phyloP scores from a whole-genome alignment of 2,329 filamentous ascomycete genomes.

The Byssoonygena ceratinophila region DNA sequence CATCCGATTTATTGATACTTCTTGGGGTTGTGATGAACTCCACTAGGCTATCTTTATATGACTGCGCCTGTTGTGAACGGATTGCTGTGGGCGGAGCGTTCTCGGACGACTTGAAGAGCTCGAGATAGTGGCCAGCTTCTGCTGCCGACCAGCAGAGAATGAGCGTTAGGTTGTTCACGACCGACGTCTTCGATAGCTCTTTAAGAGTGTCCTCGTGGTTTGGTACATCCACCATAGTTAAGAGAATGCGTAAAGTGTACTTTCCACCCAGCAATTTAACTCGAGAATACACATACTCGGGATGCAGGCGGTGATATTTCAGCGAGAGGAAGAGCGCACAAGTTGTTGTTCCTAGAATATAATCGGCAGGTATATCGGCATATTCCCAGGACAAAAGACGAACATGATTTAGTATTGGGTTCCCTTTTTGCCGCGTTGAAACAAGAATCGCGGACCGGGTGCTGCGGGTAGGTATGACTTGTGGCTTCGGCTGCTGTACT shows the following conservation, averaged over 20 bases:
- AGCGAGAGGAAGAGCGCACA: conserved; percentile 87
- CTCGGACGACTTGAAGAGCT: conserved; percentile 91
- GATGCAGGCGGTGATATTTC: conserved; percentile 94
- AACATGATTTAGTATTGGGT: conserved; percentile 77
- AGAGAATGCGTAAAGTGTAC: conserved; percentile 74
- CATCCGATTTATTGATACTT: conserved; percentile 89
- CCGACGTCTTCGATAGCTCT: conserved; percentile 81
- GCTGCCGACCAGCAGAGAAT: conserved; percentile 90
- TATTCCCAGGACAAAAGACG: conserved; percentile 88
- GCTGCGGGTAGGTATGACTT: conserved; percentile 59
- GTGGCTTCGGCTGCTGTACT: conserved; percentile 77
- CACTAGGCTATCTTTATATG: conserved; percentile 75
- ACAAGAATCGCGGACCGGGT: conserved; percentile 74
- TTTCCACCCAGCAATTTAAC: conserved; percentile 74
- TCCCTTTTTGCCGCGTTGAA: conserved; percentile 86
- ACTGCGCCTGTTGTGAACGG: conserved; percentile 69
- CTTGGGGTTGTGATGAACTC: conserved; percentile 88
- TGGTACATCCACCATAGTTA: conserved; percentile 87
- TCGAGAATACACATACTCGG: conserved; percentile 93
- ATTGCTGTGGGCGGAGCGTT: conserved; percentile 74
- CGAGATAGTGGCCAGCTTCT: conserved; percentile 86
- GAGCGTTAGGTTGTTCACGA: conserved; percentile 86
- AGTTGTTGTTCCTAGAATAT: conserved; percentile 73
- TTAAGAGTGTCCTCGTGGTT: conserved; percentile 85
- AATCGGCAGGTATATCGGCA: conserved; percentile 91